Base-by-base conservation (phyloP, 495 filamentous ascomycete genomes). In the Hypoxylon subgilvum region DNA sequence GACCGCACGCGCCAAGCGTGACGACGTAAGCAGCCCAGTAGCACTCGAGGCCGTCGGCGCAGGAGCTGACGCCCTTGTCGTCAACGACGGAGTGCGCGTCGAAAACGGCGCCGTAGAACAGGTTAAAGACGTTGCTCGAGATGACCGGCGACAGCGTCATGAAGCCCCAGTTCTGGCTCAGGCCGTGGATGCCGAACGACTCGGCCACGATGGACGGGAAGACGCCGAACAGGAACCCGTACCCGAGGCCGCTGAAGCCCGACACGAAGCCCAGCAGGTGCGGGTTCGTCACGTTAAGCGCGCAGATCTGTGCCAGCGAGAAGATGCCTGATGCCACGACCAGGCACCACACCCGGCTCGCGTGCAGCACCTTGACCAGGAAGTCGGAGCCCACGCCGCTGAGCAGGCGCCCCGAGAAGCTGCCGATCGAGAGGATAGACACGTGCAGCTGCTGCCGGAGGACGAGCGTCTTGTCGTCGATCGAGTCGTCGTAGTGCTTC, bases 151-250 rank as follows among this genome's bases (percentile, higher is more conserved):
- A 84, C 13, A 97, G 74, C 0, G 89, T 97, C 88, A 98, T 96
- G 61, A 85, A 87, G 25, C 94, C 94, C 91, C 93, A 98, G 72
- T 96, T 96, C 70, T 90, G 87, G 61, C 83, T 87, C 14, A 98
- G 78, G n/a, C 94, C 92, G 54, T 84, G 78, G 30, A 96, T 85
- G 21, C 95, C 94, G 69, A 98, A 98, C 2, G 88, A 86, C 66
- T 97, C 92, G 9, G 92, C 89, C 2, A 92, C 88, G 41, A 98
- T 84, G 0, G 95, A 89, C 6, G 94, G 95, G 74, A 89, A 96
- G 46, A 96, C 91, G 62, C 95, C 94, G 67, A 97, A 97, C 2
- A 97, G 80, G 63, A 96, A 90, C 0, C 94, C 94, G 74, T 98
- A 98, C 4, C 86, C 94, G 5, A 97, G 77, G 9, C 94, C 94